Conservation (phyloP, 192 early-diverging fungal species). For the Coemansia sp. region DNA sequence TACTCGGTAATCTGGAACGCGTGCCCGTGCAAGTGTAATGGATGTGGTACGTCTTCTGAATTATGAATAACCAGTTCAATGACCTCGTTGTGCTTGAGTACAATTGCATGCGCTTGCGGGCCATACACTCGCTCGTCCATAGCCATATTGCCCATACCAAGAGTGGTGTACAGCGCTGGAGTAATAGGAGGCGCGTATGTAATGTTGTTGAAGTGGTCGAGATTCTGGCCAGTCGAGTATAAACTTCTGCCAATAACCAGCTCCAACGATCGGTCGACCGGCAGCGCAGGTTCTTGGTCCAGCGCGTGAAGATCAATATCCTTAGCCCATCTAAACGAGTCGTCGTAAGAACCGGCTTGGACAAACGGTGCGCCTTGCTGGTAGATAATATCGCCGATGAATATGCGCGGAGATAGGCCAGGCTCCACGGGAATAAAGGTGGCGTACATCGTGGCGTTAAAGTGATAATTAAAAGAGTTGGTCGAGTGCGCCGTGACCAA, state of each 20-base stretch:
- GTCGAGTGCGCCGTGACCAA: slow-evolving; percentile 68
- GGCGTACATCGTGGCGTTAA: slow-evolving; percentile 64
- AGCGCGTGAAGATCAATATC: slow-evolving; percentile 56
- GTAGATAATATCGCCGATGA: slow-evolving; percentile 60
- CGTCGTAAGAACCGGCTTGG: slow-evolving; percentile 12
- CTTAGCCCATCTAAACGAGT: background rate
- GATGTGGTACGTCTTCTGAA: slow-evolving; percentile 64
- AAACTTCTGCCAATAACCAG: slow-evolving; percentile 59
- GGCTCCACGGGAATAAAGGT: slow-evolving; percentile 56
- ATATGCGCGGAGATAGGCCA: slow-evolving; percentile 26
- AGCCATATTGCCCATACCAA: slow-evolving; percentile 59
- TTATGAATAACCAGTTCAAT: slow-evolving; percentile 76
- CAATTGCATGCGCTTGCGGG: slow-evolving; percentile 60
- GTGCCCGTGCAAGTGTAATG: slow-evolving; percentile 84
- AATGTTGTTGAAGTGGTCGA: slow-evolving; percentile 74
- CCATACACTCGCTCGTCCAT: slow-evolving; percentile 64
- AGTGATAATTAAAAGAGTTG: slow-evolving; percentile 61
- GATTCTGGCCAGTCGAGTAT: slow-evolving; percentile 67
- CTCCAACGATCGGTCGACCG: slow-evolving; percentile 48
- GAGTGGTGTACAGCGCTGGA: slow-evolving; percentile 67
- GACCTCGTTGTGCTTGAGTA: slow-evolving; percentile 63
- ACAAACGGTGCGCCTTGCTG: slow-evolving; percentile 56
- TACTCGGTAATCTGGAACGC: slow-evolving; percentile 70
- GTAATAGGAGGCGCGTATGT: slow-evolving; percentile 63
- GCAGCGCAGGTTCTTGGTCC: slow-evolving; percentile 57